Percentiles rank a stretch among this genome's conserved stretches.
Conservation (phyloP, 176 grass and related monocot genomes). For the Avena sativa region DNA sequence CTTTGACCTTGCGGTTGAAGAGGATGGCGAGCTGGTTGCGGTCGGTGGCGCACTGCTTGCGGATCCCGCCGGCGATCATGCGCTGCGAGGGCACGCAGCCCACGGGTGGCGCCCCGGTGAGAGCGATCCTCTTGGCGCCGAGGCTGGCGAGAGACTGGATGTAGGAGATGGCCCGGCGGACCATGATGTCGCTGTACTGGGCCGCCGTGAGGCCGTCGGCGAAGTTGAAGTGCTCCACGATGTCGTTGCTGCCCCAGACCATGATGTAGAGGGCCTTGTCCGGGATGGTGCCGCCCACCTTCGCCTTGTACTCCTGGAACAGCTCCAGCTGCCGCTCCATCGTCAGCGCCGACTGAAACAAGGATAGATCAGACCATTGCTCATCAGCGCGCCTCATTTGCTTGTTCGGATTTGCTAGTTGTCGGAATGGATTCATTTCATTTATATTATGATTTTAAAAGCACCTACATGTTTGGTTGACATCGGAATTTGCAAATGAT, state of each 20-base stretch:
- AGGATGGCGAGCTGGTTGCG: conserved; percentile 59
- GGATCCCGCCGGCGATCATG: conserved; percentile 51
- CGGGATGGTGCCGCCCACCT: conserved; percentile 38
- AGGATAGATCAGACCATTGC: not conserved
- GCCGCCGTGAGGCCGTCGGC: conserved; percentile 30
- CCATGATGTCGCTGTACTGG: conserved; percentile 51
- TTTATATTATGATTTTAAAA: no score
- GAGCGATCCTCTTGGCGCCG: conserved; percentile 49
- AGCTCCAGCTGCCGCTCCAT: conserved; percentile 62
- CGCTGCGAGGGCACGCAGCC: conserved; percentile 65
- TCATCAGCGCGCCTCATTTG: no score
- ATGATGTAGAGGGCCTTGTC: conserved; percentile 50
- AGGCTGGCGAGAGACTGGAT: conserved; percentile 40
- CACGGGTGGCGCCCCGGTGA: conserved; percentile 53
- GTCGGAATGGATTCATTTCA: no score
- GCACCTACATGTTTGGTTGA: no score
- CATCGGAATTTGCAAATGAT: no score
- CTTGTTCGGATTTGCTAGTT: no score
- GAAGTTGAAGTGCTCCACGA: conserved; percentile 56
- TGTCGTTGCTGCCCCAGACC: conserved; percentile 61
- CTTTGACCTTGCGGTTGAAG: conserved; percentile 54
- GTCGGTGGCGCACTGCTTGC: conserved; percentile 47
- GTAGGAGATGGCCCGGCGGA: conserved; percentile 34
- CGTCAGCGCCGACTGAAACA: conserved; percentile 46
- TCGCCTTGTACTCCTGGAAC: conserved; percentile 72